Conservation (phyloP, 2,329 filamentous ascomycete genomes). For the Verruconis gallopava region DNA sequence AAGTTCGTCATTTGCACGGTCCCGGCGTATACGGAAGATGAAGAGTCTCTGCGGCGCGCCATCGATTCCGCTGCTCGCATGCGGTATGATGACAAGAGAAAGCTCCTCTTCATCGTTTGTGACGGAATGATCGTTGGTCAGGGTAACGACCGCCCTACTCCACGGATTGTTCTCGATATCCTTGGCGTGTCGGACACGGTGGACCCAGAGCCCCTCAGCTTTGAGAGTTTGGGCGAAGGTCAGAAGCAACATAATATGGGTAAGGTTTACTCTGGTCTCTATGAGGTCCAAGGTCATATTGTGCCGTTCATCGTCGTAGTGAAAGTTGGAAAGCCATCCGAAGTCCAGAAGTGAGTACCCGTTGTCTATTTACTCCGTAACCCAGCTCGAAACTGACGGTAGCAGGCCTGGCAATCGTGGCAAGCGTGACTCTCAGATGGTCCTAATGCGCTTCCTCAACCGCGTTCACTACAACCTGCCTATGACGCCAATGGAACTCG, state of each 20-base stretch:
- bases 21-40: slow-evolving; percentile 94
- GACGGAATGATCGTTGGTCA: slow-evolving; percentile 99
- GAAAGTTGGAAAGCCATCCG: slow-evolving; percentile 82
- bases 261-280: slow-evolving; percentile 94
- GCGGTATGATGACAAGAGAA: slow-evolving; percentile 97
- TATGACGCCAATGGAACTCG: slow-evolving; percentile 92
- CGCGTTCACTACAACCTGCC: slow-evolving; percentile 93
- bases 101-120: slow-evolving; percentile 82
- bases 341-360: slow-evolving; percentile 40
- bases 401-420: slow-evolving; percentile 81
- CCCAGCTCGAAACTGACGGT: slow-evolving; percentile 7
- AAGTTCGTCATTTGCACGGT: slow-evolving; percentile 98
- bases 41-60: slow-evolving; percentile 89
- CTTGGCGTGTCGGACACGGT: slow-evolving; percentile 86
- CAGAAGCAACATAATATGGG: slow-evolving; percentile 99
- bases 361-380: too few relatives aligned
- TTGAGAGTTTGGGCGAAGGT: slow-evolving; percentile 90
- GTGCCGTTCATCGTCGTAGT: slow-evolving; percentile 95
- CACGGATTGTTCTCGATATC: slow-evolving; percentile 92
- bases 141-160: slow-evolving; percentile 91
- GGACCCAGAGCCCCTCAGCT: slow-evolving; percentile 90
- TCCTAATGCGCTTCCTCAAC: slow-evolving; percentile 98
- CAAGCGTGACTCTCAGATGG: slow-evolving; percentile 98
- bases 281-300: slow-evolving; percentile 95
- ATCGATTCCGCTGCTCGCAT: slow-evolving; percentile 93